These are phyloP conservation scores for Gracilaria gracilis DNA, from an alignment of 23 red algal genomes.

Conservation along the genomic window DNA sequence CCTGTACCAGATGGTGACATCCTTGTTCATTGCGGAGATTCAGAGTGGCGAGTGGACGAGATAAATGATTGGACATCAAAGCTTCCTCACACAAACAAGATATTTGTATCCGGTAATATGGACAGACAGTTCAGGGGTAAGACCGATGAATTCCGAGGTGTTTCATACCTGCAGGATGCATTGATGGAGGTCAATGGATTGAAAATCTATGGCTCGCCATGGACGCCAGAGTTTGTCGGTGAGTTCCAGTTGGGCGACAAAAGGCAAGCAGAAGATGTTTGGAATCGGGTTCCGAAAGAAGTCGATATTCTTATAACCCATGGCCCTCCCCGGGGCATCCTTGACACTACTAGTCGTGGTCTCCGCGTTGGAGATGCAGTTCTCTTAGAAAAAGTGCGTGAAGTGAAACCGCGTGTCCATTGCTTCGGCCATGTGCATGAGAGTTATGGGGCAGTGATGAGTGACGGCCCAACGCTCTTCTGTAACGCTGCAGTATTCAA, in stretches of 20 bases:
- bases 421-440: conserved; percentile 74
- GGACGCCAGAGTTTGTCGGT: conserved; percentile 71
- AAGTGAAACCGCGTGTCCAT: conserved; percentile 53
- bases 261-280: conserved; percentile 27
- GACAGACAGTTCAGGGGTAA: conserved; percentile 18
- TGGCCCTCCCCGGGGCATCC: conserved; percentile 61
- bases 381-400: conserved; percentile 31
- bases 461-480: conserved; percentile 44
- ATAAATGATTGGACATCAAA: conserved; percentile 47
- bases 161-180: conserved; percentile 54
- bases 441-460: conserved; percentile 51
- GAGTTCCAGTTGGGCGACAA: conserved; percentile 51
- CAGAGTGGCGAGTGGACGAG: conserved; percentile 37
- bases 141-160: conserved; percentile 11
- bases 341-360: conserved; percentile 66
- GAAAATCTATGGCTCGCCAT: conserved; percentile 70
- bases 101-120: conserved; percentile 64
- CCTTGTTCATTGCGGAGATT: conserved; percentile 60
- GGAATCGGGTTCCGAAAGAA: conserved; percentile 48
- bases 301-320: conserved; percentile 70
- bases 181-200: conserved; percentile 28
- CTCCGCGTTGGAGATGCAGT: conserved; percentile 56
- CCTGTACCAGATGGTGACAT: conserved; percentile 55
- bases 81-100: conserved; percentile 37
- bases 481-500: conserved; percentile 70